These are phyloP conservation scores for Pulveroboletus frians DNA, from an alignment of 768 basidiomycete species.

Conservation along the genomic window DNA sequence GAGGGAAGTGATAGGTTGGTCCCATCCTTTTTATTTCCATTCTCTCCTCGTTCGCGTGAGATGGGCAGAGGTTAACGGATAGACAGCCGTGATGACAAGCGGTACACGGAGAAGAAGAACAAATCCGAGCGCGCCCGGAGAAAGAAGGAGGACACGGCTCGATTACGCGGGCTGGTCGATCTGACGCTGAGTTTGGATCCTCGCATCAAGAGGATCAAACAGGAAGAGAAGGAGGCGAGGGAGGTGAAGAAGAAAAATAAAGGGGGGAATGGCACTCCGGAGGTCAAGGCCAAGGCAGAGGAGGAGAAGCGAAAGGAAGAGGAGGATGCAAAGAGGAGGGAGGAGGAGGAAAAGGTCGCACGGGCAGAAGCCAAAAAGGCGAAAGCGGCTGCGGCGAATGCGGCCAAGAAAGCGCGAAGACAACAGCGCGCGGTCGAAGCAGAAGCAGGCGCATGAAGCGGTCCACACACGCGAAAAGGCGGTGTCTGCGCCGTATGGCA, in stretches of 20 bases:
- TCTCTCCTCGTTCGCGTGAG: not conserved
- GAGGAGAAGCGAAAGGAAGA: slow-evolving; percentile 60
- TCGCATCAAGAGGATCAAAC: slow-evolving; percentile 95
- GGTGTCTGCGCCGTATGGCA: slow-evolving; percentile 5
- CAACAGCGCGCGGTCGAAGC: slow-evolving; percentile 52
- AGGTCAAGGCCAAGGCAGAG: slow-evolving; percentile 48
- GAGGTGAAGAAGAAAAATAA: slow-evolving; percentile 82
- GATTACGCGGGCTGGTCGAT: slow-evolving; percentile 84
- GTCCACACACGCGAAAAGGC: not conserved
- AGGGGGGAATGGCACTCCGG: slow-evolving; percentile 37
- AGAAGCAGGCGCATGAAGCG: not conserved
- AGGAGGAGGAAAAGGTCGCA: slow-evolving; percentile 75
- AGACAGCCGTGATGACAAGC: slow-evolving; percentile 91
- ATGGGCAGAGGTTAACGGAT: slow-evolving; percentile 9
- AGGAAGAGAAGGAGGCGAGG: slow-evolving; percentile 90
- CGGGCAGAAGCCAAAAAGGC: slow-evolving; percentile 79
- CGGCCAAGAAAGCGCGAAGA: slow-evolving; percentile 84
- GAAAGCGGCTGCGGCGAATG: slow-evolving; percentile 81
- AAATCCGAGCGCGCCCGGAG: slow-evolving; percentile 91
- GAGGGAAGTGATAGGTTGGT: slow-evolving; percentile 92
- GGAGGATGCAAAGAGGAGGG: slow-evolving; percentile 69
- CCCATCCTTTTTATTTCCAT: not conserved
- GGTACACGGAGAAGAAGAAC: slow-evolving; percentile 99
- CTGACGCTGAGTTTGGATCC: slow-evolving; percentile 79
- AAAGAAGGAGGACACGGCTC: slow-evolving; percentile 96